phyloP scores from a whole-genome alignment of 1,284 basidiomycete species.

The Leccinum subatratum region DNA sequence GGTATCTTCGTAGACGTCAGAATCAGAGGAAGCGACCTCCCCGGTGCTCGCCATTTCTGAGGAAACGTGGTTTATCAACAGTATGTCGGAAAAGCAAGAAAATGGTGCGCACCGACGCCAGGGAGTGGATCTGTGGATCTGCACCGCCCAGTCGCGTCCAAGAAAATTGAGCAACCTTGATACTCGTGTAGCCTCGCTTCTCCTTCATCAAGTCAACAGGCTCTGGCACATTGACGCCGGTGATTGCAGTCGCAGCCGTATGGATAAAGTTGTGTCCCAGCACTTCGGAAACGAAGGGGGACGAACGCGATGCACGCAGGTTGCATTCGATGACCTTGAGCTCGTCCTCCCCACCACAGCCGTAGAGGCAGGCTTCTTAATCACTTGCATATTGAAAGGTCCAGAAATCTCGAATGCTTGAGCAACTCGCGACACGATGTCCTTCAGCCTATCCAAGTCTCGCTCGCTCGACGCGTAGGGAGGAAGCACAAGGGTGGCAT shows the following conservation, averaged over 20 bases:
- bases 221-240: conserved; percentile 83
- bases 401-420: conserved; percentile 94
- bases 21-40: conserved; percentile 96
- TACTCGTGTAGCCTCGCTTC: conserved; percentile 87
- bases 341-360: conserved; percentile 55
- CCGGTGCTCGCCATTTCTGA: conserved; percentile 98
- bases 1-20: conserved; percentile 93
- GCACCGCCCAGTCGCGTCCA: conserved; percentile 95
- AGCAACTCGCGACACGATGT: conserved; percentile 93
- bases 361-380: conserved; percentile 70
- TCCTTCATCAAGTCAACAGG: conserved; percentile 92
- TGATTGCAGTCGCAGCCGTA: conserved; percentile 88
- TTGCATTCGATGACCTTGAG: conserved; percentile 99
- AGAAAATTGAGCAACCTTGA: conserved; percentile 98
- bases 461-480: conserved; percentile 76
- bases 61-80: neutral
- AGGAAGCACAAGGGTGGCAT: conserved; percentile 97
- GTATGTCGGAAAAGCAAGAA: neutral
- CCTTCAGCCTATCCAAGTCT: conserved; percentile 87
- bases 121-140: conserved; percentile 98
- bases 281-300: conserved; percentile 99
- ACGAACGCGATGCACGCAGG: conserved; percentile 93
- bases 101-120: conserved; percentile 70
- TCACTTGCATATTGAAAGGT: conserved; percentile 99
- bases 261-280: conserved; percentile 97